These are phyloP conservation scores for Saprolegnia diclina DNA, from an alignment of 352 stramenopile species.

Conservation along the genomic window DNA sequence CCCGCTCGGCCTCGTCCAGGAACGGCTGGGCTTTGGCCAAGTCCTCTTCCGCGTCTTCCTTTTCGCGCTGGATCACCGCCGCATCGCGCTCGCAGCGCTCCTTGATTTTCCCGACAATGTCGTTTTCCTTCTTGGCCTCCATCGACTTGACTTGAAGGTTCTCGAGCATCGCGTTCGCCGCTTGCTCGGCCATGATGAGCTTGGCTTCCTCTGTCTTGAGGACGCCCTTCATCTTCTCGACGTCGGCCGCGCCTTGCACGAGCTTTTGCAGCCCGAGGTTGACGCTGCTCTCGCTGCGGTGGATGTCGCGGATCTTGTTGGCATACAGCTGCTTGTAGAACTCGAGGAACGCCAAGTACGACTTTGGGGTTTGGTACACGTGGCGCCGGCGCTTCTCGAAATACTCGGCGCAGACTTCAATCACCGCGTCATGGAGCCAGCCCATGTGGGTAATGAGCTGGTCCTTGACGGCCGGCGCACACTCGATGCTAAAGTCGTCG, in stretches of 20 bases:
- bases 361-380: slow-evolving; percentile 86
- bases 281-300: slow-evolving; percentile 72
- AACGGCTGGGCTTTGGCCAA: slow-evolving; percentile 87
- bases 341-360: slow-evolving; percentile 80
- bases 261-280: slow-evolving; percentile 87
- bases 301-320: slow-evolving; percentile 69
- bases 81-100: slow-evolving; percentile 79
- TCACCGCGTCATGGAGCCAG: slow-evolving; percentile 62
- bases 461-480: slow-evolving; percentile 48
- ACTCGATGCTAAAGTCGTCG: slow-evolving; percentile 59
- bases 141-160: slow-evolving; percentile 66
- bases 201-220: slow-evolving; percentile 86
- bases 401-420: slow-evolving; percentile 62
- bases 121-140: slow-evolving; percentile 87
- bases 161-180: slow-evolving; percentile 81
- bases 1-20: slow-evolving; percentile 82
- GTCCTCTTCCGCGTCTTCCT: slow-evolving; percentile 81
- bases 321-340: slow-evolving; percentile 75
- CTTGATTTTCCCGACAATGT: slow-evolving; percentile 84
- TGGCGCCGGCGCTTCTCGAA: slow-evolving; percentile 68
- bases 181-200: slow-evolving; percentile 68
- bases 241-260: slow-evolving; percentile 75
- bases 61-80: slow-evolving; percentile 71
- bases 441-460: slow-evolving; percentile 67
- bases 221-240: slow-evolving; percentile 87